phyloP scores from a whole-genome alignment of 495 filamentous ascomycete species.

The Penicillium roqueforti region DNA sequence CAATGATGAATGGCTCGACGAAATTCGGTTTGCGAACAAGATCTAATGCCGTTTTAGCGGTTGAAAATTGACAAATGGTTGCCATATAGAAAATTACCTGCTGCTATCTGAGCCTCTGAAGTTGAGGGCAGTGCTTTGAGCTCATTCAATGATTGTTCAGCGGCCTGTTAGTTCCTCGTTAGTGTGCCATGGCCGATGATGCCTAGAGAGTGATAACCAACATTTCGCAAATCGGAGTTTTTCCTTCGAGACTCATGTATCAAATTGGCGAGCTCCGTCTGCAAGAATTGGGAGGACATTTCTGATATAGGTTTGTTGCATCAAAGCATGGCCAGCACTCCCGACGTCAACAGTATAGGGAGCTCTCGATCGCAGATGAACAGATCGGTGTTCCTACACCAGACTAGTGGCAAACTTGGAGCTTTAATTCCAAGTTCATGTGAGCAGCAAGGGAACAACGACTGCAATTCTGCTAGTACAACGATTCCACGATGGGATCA shows the following conservation, averaged over 20 bases:
- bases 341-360: conserved; percentile 15
- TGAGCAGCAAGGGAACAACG: not conserved
- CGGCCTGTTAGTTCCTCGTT: conserved; percentile 56
- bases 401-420: not conserved
- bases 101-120: conserved; percentile 77
- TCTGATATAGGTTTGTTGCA: conserved; percentile 27
- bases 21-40: conserved; percentile 76
- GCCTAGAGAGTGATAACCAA: conserved; percentile 32
- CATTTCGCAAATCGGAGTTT: conserved; percentile 81
- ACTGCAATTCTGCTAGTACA: not conserved
- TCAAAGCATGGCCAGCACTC: conserved; percentile 36
- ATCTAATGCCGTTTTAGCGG: conserved; percentile 53
- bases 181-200: conserved; percentile 14
- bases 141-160: conserved; percentile 89
- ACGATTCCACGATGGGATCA: not conserved
- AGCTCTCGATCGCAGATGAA: conserved; percentile 2
- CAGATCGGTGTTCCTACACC: not conserved
- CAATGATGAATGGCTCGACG: conserved; percentile 86
- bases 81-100: conserved; percentile 52
- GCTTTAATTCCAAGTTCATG: not conserved
- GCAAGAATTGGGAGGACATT: conserved; percentile 92
- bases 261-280: conserved; percentile 83
- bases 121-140: conserved; percentile 73
- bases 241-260: conserved; percentile 95
- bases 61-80: not conserved